Percentiles rank a stretch among this genome's conserved stretches.
Evolutionary conservation across 768 basidiomycete genomes (phyloP).

Genomic region (Lactarius psammicola): DNA sequence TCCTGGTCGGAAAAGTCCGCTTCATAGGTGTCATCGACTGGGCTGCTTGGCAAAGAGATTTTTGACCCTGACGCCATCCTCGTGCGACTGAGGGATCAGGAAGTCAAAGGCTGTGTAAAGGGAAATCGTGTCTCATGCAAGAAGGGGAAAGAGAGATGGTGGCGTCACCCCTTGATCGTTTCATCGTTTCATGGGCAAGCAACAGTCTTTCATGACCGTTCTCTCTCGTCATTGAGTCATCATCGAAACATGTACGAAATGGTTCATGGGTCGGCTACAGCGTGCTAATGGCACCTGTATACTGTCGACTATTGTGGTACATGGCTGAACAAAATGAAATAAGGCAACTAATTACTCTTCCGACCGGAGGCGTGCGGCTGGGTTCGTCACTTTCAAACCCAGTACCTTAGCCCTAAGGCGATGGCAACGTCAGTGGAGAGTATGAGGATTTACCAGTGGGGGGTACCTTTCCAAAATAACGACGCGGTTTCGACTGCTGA

Average conservation of each 20-base stretch:
- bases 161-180: background rate
- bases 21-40: background rate
- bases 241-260: background rate
- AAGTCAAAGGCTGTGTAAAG: background rate
- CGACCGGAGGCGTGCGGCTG: constrained; percentile 88
- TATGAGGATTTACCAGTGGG: background rate
- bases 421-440: constrained; percentile 5
- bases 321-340: constrained; percentile 45
- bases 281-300: constrained; percentile 9
- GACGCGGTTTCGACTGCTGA: constrained; percentile 93
- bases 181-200: background rate
- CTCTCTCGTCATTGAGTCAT: background rate
- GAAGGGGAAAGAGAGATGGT: background rate
- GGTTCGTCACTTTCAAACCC: constrained; percentile 92
- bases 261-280: background rate
- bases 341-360: constrained; percentile 69
- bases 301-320: constrained; percentile 47
- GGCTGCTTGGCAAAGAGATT: background rate
- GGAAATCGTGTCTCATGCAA: background rate
- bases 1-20: constrained; percentile 1
- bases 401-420: constrained; percentile 70
- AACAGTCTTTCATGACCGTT: background rate
- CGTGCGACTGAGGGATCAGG: background rate
- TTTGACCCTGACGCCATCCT: background rate
- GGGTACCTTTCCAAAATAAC: constrained; percentile 82